Conservation (phyloP, 305 asterid species). For the Coffea humblotiana region DNA sequence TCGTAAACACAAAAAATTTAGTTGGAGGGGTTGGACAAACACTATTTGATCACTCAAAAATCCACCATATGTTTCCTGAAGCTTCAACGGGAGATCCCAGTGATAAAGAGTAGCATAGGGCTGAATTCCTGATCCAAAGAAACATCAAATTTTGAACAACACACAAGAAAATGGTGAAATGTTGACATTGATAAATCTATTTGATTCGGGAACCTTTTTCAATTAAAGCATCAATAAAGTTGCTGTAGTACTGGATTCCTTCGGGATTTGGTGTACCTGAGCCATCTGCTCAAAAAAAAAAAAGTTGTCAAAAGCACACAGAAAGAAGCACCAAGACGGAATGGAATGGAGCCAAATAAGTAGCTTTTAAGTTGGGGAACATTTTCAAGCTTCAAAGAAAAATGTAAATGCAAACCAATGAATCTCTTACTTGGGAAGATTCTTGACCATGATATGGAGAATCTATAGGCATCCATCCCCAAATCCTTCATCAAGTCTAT, state of each 20-base stretch:
- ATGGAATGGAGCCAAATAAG: not conserved
- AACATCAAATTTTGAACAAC: not conserved
- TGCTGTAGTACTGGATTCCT: constrained; percentile 76
- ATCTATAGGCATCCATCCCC: constrained; percentile 89
- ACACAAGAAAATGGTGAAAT: not conserved
- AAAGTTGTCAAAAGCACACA: not conserved
- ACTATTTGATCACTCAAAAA: constrained; percentile 52
- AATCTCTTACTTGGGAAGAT: constrained; percentile 62
- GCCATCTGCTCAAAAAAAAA: constrained; percentile 50
- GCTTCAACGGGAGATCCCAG: constrained; percentile 85
- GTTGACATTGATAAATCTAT: not conserved
- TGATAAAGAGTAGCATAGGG: constrained; percentile 79
- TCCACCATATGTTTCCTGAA: constrained; percentile 72
- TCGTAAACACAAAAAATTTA: not conserved
- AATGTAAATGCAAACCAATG: not conserved
- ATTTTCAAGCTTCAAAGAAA: not conserved
- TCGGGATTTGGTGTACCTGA: constrained; percentile 69
- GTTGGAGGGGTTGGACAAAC: constrained; percentile 37
- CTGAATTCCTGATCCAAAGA: constrained; percentile 51
- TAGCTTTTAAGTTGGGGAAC: not conserved
- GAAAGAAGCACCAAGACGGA: constrained; percentile 5
- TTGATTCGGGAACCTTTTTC: constrained; percentile 49
- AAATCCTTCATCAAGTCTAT: constrained; percentile 75
- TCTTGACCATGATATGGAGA: constrained; percentile 91
- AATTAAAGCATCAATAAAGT: constrained; percentile 61